Evolutionary conservation across 257 asterid genomes (phyloP).

Genomic region (Solanum piurae): DNA sequence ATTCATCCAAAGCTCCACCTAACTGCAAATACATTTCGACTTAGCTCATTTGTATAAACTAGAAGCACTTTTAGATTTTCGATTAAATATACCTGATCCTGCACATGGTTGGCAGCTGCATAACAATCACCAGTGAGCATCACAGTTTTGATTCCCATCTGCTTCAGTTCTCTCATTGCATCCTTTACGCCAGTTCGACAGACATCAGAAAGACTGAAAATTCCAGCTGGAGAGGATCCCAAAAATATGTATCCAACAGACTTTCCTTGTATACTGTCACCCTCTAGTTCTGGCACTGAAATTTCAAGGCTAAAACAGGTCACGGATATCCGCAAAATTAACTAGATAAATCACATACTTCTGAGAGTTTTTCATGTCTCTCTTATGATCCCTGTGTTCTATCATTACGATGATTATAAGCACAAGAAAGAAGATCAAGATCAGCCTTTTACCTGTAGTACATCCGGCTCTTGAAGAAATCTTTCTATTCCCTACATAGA

Average conservation of each 20-base stretch:
- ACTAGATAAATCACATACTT: background rate
- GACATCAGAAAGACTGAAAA: slow-evolving; percentile 52
- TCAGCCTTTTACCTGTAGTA: slow-evolving; percentile 29
- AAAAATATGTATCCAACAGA: slow-evolving; percentile 57
- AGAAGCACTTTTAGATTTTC: background rate
- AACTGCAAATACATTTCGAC: slow-evolving; percentile 18
- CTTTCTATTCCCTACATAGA: slow-evolving; percentile 60
- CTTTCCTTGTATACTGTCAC: slow-evolving; percentile 38
- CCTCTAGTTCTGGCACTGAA: slow-evolving; percentile 55
- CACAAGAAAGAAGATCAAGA: background rate
- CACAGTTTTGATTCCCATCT: slow-evolving; percentile 57
- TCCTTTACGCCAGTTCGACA: slow-evolving; percentile 85
- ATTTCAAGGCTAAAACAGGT: background rate
- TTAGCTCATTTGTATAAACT: background rate
- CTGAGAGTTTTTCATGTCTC: background rate
- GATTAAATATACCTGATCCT: slow-evolving; percentile 40
- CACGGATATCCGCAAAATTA: background rate
- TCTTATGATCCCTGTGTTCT: background rate
- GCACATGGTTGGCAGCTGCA: slow-evolving; percentile 66
- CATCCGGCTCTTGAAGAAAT: slow-evolving; percentile 67
- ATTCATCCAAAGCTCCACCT: slow-evolving; percentile 39
- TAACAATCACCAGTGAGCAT: slow-evolving; percentile 82
- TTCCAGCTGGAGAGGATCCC: slow-evolving; percentile 45
- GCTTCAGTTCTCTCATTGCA: slow-evolving; percentile 52
- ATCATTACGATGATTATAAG: background rate